phyloP scores from a whole-genome alignment of 2,329 filamentous ascomycete species.

The Kalmusia sp. region DNA sequence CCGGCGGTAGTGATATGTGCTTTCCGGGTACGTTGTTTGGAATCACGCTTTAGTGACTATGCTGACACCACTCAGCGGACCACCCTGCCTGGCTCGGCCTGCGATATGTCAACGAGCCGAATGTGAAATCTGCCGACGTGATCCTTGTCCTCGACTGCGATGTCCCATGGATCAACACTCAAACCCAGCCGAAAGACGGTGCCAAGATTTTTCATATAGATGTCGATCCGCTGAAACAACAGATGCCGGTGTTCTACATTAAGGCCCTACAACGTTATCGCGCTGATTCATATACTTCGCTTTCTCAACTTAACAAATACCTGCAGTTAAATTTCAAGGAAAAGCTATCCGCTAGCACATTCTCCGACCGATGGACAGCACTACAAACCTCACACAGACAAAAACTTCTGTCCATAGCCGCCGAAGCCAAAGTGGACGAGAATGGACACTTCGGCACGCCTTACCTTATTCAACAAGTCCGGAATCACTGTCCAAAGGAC shows the following conservation, averaged over 20 bases:
- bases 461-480: constrained; percentile 64
- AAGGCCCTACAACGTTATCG: constrained; percentile 60
- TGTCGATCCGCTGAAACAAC: constrained; percentile 70
- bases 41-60: neutral
- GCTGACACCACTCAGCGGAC: constrained; percentile 28
- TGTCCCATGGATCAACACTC: constrained; percentile 91
- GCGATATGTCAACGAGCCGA: constrained; percentile 75
- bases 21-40: constrained; percentile 63
- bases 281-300: constrained; percentile 60
- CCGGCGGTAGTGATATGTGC: constrained; percentile 80
- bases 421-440: constrained; percentile 62
- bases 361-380: constrained; percentile 57
- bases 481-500: constrained; percentile 64
- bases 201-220: constrained; percentile 71
- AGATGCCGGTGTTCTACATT: constrained; percentile 66
- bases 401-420: constrained; percentile 67
- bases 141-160: constrained; percentile 89
- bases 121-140: constrained; percentile 78
- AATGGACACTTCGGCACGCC: constrained; percentile 69
- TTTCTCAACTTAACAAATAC: constrained; percentile 73
- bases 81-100: constrained; percentile 69
- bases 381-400: constrained; percentile 66
- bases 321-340: constrained; percentile 55
- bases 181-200: constrained; percentile 63
- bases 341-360: constrained; percentile 51